phyloP scores from a whole-genome alignment of 164 flowering plant genomes.

The Vitis riparia region DNA sequence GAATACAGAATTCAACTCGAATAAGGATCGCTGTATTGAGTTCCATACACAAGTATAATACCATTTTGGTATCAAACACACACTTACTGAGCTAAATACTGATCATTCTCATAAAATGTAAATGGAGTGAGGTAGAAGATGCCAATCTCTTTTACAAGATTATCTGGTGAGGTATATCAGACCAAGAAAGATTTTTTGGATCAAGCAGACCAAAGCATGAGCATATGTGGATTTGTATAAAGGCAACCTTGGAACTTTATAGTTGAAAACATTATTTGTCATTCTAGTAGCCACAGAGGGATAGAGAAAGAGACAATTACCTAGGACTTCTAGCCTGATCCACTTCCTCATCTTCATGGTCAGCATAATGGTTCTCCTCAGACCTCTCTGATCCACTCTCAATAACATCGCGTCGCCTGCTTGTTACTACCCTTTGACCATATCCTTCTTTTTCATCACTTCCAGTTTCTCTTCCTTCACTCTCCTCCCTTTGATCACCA shows the following conservation, averaged over 20 bases:
- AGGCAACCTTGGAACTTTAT: not conserved
- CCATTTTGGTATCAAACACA: not conserved
- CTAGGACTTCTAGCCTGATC: slow-evolving; percentile 70
- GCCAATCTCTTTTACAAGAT: too few species aligned
- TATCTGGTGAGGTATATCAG: not conserved
- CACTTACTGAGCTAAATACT: not conserved
- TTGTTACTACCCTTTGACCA: slow-evolving; percentile 68
- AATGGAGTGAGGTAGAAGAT: not conserved
- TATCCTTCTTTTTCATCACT: slow-evolving; percentile 81
- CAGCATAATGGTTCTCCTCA: slow-evolving; percentile 67
- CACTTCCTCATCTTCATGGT: slow-evolving; percentile 81
- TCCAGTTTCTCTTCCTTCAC: slow-evolving; percentile 72
- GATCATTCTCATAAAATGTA: not conserved
- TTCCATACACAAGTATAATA: too few species aligned
- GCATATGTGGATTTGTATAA: not conserved
- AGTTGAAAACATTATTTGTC: not conserved
- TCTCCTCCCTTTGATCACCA: slow-evolving; percentile 64
- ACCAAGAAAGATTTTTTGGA: not conserved
- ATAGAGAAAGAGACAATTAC: slow-evolving; percentile 28
- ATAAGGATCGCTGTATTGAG: too few species aligned
- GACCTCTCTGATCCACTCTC: slow-evolving; percentile 88
- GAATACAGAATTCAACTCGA: too few species aligned
- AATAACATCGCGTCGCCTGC: slow-evolving; percentile 61
- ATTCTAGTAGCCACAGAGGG: not conserved
- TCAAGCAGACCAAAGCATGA: not conserved